A percentile compares a stretch with the other conserved stretches of the same genome.
Evolutionary conservation across 163 green algal species (phyloP).

Genomic region (Chloromonas sp.): DNA sequence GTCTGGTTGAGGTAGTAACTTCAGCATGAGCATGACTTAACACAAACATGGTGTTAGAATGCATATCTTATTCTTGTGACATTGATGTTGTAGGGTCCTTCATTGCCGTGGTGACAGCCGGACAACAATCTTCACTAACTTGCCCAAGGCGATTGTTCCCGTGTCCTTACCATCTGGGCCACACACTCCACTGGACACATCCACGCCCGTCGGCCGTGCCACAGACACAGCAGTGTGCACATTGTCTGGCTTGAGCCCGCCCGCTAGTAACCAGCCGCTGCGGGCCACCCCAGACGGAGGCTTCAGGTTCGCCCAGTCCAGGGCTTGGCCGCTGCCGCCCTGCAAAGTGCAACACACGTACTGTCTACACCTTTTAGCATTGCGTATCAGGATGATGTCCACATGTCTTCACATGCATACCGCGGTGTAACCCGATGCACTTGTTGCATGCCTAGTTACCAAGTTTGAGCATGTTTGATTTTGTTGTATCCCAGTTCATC

Average conservation of each 20-base stretch:
- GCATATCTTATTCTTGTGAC: too few species aligned
- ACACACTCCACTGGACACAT: conserved; percentile 81
- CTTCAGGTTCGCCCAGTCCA: conserved; percentile 60
- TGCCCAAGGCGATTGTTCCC: too few species aligned
- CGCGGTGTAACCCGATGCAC: too few species aligned
- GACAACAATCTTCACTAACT: too few species aligned
- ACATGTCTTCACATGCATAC: too few species aligned
- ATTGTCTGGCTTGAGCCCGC: conserved; percentile 65
- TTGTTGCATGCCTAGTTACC: too few species aligned
- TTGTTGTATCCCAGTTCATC: too few species aligned
- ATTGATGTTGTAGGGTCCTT: too few species aligned
- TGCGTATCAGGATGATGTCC: too few species aligned
- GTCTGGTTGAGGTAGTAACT: too few species aligned
- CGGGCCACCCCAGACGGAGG: conserved; percentile 22
- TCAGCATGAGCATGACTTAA: neutral
- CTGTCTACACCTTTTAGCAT: neutral
- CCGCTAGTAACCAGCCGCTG: conserved; percentile 73
- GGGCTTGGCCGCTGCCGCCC: conserved; percentile 61
- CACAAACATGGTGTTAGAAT: neutral
- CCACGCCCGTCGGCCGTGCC: conserved; percentile 57
- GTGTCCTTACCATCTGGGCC: conserved; percentile 45
- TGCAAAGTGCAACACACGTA: conserved; percentile 13
- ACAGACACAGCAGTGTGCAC: conserved; percentile 59
- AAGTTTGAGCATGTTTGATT: too few species aligned
- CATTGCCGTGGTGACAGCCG: too few species aligned